phyloP scores from a whole-genome alignment of 352 stramenopile genomes.

The Phytophthora citricola region DNA sequence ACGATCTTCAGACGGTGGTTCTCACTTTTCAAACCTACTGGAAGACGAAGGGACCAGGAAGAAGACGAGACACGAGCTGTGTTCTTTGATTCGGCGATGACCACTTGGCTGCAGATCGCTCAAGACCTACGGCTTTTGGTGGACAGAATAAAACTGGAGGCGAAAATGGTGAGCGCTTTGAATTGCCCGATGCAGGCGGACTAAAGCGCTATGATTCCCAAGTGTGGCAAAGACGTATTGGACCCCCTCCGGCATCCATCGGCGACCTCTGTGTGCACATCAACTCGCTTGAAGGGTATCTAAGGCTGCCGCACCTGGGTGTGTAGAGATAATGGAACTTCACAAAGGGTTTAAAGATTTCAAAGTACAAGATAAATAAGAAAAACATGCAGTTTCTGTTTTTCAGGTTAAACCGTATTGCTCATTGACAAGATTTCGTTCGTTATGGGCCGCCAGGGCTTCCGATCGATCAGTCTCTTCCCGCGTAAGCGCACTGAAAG shows the following conservation, averaged over 20 bases:
- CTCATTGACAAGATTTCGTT: background rate
- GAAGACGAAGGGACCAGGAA: slow-evolving; percentile 11
- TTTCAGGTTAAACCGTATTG: background rate
- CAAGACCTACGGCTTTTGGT: slow-evolving; percentile 52
- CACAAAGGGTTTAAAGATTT: no score
- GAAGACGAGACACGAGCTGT: slow-evolving; percentile 41
- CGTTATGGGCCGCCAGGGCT: slow-evolving; percentile 3
- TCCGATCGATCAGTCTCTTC: slow-evolving; percentile 12
- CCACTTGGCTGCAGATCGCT: slow-evolving; percentile 65
- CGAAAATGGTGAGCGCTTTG: background rate
- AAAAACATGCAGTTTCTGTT: slow-evolving; percentile 4
- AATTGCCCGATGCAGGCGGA: slow-evolving; percentile 22
- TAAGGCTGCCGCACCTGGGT: slow-evolving; percentile 62
- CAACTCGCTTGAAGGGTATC: slow-evolving; percentile 58
- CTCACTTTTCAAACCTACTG: slow-evolving; percentile 31
- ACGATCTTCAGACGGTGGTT: slow-evolving; percentile 60
- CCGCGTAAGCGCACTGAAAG: background rate
- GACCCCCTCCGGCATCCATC: slow-evolving; percentile 48
- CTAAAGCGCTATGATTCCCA: slow-evolving; percentile 69
- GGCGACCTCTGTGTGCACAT: slow-evolving; percentile 79
- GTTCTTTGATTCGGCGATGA: slow-evolving; percentile 72
- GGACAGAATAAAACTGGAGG: background rate
- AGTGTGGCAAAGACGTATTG: slow-evolving; percentile 71
- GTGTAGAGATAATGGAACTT: slow-evolving; percentile 26
- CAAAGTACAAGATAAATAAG: slow-evolving; percentile 3